Evolutionary conservation across 306 rosid species (phyloP).

Genomic region (Trichosanthes truncata): DNA sequence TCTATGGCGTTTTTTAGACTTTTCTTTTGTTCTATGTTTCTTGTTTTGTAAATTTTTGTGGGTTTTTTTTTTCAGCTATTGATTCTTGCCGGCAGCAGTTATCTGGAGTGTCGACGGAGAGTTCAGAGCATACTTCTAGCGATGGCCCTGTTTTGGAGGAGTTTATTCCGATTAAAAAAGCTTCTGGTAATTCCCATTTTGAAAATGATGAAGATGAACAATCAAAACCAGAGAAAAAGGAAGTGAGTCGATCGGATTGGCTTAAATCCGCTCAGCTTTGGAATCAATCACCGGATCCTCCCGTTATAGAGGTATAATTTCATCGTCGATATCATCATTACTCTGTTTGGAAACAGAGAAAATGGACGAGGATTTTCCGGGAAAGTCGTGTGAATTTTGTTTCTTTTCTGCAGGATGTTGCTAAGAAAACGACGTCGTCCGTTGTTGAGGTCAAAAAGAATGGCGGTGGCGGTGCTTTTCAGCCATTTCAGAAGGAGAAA

Average conservation of each 20-base stretch:
- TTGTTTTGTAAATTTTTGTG: not conserved
- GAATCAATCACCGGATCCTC: slow-evolving; percentile 49
- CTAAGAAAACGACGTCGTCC: slow-evolving; percentile 23
- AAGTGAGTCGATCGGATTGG: slow-evolving; percentile 77
- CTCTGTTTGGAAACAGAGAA: not conserved
- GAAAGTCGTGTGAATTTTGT: not conserved
- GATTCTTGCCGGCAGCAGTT: slow-evolving; percentile 42
- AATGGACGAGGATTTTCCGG: not conserved
- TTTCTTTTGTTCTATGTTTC: not conserved
- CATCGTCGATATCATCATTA: not conserved
- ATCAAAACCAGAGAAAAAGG: slow-evolving; percentile 16
- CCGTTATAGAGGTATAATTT: slow-evolving; percentile 37
- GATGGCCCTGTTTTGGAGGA: slow-evolving; percentile 65
- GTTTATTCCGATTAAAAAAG: slow-evolving; percentile 62
- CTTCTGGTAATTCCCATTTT: slow-evolving; percentile 19
- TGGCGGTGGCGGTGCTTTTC: slow-evolving; percentile 81
- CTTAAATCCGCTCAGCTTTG: slow-evolving; percentile 88
- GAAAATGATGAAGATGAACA: slow-evolving; percentile 23
- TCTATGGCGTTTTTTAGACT: not conserved
- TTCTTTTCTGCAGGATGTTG: slow-evolving; percentile 17
- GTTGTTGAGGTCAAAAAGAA: slow-evolving; percentile 65
- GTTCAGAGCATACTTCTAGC: slow-evolving; percentile 67
- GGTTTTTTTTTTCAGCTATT: slow-evolving; percentile 35
- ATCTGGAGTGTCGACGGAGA: slow-evolving; percentile 15
- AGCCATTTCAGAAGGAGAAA: slow-evolving; percentile 67